Base-by-base conservation (phyloP, 495 filamentous ascomycete genomes). In the Penicillium canescens region DNA sequence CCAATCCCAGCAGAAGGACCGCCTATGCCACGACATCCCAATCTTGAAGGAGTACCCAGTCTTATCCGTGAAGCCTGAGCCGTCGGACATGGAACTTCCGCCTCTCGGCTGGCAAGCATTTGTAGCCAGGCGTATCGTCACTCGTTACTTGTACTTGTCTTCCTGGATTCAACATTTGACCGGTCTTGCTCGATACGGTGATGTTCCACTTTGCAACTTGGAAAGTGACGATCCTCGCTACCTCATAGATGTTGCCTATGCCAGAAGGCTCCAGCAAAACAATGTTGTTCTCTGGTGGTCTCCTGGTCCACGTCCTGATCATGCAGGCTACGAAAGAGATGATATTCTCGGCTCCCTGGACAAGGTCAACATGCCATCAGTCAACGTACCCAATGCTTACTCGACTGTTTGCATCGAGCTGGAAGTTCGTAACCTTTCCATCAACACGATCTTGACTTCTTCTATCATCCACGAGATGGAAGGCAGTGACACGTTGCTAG, bases 241-340 rank as follows among this genome's bases (percentile, higher is more conserved):
- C 67, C 73, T 98, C 46, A 98, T 99, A 61, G 94, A 99, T 64
- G 83, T 99, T 40, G 90, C 94, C 3, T 99, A 98, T 70, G 94
- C 94, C 1, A 76, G 94, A 46, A 85, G 95, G 10, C 74, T 99
- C 46, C 91, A 94, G 62, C 86, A 89, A 59, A 96, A 92, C 62
- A 92, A 92, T 55, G 90, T 99, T 6, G 88, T 99, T 13, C 79
- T 99, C n/a, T 99, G 94, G 94, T 99, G 94, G 94, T 96, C 92
- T 31, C 78, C 79, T 11, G 86, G 84, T 24, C 83, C 94, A 6
- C 82, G 83, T 47, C 94, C 95, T 23, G 94, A 99, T 61, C 94
- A 99, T 74, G 94, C 93, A 46, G 94, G 93, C 8, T 90, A 96
- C 67, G 94, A 99, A 68, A 89, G 88, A 59, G 94, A 99, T 68